These are phyloP conservation scores for Pleomassaria siparia DNA, from an alignment of 2,329 filamentous ascomycete genomes.

Conservation along the genomic window DNA sequence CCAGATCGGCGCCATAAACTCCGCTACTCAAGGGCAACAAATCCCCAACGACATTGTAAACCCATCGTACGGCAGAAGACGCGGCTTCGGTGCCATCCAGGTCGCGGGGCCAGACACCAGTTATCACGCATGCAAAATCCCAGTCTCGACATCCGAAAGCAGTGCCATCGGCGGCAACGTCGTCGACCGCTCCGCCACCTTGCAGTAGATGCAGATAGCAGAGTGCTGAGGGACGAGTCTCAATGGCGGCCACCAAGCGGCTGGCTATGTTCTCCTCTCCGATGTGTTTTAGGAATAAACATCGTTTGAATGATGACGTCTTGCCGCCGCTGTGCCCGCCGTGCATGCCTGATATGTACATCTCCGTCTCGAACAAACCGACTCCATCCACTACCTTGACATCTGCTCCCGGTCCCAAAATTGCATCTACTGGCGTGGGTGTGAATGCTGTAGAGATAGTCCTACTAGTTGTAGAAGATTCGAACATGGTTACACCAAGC, in stretches of 20 bases:
- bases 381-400: conserved; percentile 49
- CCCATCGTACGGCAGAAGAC: conserved; percentile 53
- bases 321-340: conserved; percentile 60
- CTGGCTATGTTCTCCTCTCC: conserved; percentile 35
- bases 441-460: too few species aligned
- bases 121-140: conserved; percentile 66
- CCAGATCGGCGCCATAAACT: conserved; percentile 63
- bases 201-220: conserved; percentile 67
- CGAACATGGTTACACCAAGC: conserved; percentile 56
- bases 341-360: conserved; percentile 64
- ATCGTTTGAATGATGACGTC: conserved; percentile 66
- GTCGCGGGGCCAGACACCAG: conserved; percentile 61
- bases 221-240: conserved; percentile 52
- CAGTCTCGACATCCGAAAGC: conserved; percentile 66
- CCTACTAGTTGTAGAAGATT: conserved; percentile 36
- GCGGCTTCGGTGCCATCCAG: conserved; percentile 51
- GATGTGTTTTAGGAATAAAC: conserved; percentile 60
- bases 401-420: conserved; percentile 12
- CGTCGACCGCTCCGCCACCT: conserved; percentile 56
- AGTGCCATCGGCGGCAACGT: conserved; percentile 49
- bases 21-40: conserved; percentile 56
- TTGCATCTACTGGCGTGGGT: too few species aligned
- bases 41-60: conserved; percentile 53
- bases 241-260: conserved; percentile 49
- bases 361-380: conserved; percentile 59